Evolutionary conservation across 345 rosid species (phyloP).

Genomic region (Corchorus capsularis): DNA sequence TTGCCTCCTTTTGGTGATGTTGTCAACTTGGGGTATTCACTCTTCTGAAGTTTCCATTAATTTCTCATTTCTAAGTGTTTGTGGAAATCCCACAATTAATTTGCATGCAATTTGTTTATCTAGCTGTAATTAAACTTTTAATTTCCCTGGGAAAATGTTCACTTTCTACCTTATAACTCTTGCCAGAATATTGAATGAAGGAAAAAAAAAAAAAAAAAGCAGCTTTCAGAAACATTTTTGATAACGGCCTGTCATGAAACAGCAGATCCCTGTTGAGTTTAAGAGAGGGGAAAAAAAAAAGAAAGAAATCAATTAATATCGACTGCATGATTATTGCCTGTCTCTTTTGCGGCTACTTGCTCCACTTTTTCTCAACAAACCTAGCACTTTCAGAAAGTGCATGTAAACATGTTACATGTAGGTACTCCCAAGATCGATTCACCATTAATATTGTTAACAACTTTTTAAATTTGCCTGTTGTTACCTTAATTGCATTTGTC

Average conservation of each 20-base stretch:
- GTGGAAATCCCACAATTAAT: no score
- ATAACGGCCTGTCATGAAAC: not conserved
- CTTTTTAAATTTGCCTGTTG: not conserved
- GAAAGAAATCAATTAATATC: constrained; percentile 6
- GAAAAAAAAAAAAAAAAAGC: not conserved
- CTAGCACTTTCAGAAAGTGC: constrained; percentile 2
- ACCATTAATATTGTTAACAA: constrained; percentile 5
- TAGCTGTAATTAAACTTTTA: constrained; percentile 18
- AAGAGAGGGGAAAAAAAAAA: not conserved
- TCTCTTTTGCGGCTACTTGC: constrained; percentile 33
- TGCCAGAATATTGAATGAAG: constrained; percentile 4
- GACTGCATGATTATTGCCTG: constrained; percentile 26
- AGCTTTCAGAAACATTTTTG: not conserved
- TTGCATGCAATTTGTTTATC: constrained; percentile 24
- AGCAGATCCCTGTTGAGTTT: not conserved
- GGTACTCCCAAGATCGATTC: not conserved
- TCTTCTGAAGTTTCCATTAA: no score
- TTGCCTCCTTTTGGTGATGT: constrained; percentile 43
- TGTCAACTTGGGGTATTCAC: constrained; percentile 48
- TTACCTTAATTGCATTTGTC: no score
- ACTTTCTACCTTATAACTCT: not conserved
- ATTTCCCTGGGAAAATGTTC: constrained; percentile 15
- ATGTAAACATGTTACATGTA: not conserved
- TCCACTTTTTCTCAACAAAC: constrained; percentile 35
- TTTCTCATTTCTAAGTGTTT: not conserved